These are phyloP conservation scores for Fusarium anthophilum DNA, from an alignment of 2,329 filamentous ascomycete genomes.

Conservation along the genomic window DNA sequence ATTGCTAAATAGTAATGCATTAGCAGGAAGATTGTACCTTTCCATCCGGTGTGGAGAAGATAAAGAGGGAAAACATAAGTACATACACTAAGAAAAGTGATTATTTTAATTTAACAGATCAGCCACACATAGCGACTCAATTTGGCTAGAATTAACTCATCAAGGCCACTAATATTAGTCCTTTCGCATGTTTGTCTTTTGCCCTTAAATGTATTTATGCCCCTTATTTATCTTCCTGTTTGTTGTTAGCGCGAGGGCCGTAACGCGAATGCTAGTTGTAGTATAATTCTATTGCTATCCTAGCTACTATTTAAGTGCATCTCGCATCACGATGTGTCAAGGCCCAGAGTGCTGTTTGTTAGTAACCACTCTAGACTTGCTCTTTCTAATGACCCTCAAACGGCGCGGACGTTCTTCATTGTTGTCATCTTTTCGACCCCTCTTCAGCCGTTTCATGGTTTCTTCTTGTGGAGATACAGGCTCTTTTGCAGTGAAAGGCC, in stretches of 20 bases:
- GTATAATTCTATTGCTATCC: too few species aligned
- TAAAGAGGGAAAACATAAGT: not conserved
- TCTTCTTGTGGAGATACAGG: not conserved
- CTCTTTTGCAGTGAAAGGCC: not conserved
- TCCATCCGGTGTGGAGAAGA: fast-evolving
- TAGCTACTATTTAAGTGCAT: too few species aligned
- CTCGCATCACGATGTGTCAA: fast-evolving
- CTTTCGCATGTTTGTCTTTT: fast-evolving
- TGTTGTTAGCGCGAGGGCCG: fast-evolving
- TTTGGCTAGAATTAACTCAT: fast-evolving
- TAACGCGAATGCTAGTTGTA: too few species aligned
- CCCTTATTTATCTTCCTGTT: not conserved
- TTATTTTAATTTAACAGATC: not conserved
- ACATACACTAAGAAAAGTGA: fast-evolving
- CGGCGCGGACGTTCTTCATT: not conserved
- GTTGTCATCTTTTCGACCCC: not conserved
- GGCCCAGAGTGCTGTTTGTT: not conserved
- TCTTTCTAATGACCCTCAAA: not conserved
- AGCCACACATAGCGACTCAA: fast-evolving
- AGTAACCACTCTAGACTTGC: not conserved
- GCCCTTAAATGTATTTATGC: fast-evolving
- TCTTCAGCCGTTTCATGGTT: not conserved
- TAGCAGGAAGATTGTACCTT: not conserved
- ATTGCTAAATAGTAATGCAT: fast-evolving
- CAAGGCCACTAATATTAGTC: fast-evolving